Evolutionary conservation across 2,329 filamentous ascomycete species (phyloP).

Genomic region (Aspergillus tubingensis): DNA sequence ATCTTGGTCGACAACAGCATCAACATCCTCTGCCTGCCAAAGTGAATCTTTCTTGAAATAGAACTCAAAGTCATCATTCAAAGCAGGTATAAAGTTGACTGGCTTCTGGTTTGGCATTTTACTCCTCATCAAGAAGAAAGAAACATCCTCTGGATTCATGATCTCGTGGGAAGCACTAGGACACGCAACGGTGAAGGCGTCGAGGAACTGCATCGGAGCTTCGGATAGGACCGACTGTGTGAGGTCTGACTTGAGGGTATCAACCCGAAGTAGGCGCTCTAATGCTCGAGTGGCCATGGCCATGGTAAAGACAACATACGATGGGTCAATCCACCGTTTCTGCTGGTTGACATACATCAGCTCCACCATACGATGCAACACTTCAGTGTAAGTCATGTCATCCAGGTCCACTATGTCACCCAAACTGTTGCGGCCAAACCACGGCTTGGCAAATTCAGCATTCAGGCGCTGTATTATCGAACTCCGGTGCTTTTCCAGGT

Average conservation of each 20-base stretch:
- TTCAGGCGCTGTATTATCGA: constrained; percentile 92
- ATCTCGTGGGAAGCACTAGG: constrained; percentile 81
- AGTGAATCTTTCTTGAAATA: constrained; percentile 99
- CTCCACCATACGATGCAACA: constrained; percentile 78
- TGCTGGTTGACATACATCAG: constrained; percentile 86
- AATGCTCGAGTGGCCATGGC: constrained; percentile 93
- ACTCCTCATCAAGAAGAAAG: constrained; percentile 89
- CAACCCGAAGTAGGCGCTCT: constrained; percentile 63
- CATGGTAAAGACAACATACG: constrained; percentile 75
- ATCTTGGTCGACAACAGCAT: constrained; percentile 89
- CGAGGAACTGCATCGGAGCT: constrained; percentile 12
- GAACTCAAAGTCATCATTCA: constrained; percentile 94
- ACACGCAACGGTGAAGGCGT: constrained; percentile 51
- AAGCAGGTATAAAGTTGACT: constrained; percentile 83
- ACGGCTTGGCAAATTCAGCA: constrained; percentile 90
- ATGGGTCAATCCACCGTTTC: constrained; percentile 81
- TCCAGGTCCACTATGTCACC: constrained; percentile 79
- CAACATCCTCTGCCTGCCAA: constrained; percentile 95
- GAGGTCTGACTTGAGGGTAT: constrained; percentile 68
- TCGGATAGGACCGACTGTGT: neutral
- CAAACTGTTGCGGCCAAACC: constrained; percentile 80
- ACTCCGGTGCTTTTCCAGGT: constrained; percentile 77
- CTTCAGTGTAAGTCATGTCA: constrained; percentile 90
- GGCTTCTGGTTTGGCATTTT: constrained; percentile 88
- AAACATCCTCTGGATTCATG: constrained; percentile 94